A percentile compares a stretch with the other conserved stretches of the same genome.
Conservation (phyloP, 1,139 yeast species). For the Nadsonia starkeyi-henricii region DNA sequence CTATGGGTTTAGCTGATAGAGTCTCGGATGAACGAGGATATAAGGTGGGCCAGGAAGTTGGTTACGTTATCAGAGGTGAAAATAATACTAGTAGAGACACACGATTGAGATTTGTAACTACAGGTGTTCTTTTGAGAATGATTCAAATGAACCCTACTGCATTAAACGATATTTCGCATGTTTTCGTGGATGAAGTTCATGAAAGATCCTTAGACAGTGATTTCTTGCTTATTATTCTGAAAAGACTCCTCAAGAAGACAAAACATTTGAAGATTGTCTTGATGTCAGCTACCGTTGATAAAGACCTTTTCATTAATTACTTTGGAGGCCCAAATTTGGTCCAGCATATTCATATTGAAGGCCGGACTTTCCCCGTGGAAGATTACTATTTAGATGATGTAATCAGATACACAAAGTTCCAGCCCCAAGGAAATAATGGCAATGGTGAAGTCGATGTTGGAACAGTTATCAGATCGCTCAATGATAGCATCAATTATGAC, state of each 20-base stretch:
- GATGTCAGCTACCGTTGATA: constrained; percentile 92
- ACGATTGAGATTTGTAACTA: constrained; percentile 71
- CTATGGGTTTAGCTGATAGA: constrained; percentile 88
- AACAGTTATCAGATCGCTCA: constrained; percentile 23
- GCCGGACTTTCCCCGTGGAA: constrained; percentile 82
- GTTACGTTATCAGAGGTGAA: constrained; percentile 85
- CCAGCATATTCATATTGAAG: constrained; percentile 55
- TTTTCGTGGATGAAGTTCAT: constrained; percentile 90
- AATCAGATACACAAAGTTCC: constrained; percentile 33
- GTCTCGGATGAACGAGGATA: constrained; percentile 71
- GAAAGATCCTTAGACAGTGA: constrained; percentile 90
- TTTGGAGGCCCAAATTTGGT: constrained; percentile 29
- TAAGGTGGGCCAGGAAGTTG: constrained; percentile 63
- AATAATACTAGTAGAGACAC: constrained; percentile 50
- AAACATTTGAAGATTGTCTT: constrained; percentile 49
- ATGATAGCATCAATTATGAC: constrained; percentile 51
- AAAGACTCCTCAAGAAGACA: constrained; percentile 33
- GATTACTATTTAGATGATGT: constrained; percentile 62
- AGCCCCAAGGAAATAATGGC: constrained; percentile 14
- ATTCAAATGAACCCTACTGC: constrained; percentile 36
- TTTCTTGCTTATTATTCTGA: constrained; percentile 63
- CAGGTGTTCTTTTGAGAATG: constrained; percentile 83
- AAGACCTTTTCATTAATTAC: constrained; percentile 50
- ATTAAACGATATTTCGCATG: constrained; percentile 46
- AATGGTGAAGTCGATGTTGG: constrained; percentile 18